Conservation (phyloP, 352 stramenopile genomes). For the Globisporangium iwayamae region DNA sequence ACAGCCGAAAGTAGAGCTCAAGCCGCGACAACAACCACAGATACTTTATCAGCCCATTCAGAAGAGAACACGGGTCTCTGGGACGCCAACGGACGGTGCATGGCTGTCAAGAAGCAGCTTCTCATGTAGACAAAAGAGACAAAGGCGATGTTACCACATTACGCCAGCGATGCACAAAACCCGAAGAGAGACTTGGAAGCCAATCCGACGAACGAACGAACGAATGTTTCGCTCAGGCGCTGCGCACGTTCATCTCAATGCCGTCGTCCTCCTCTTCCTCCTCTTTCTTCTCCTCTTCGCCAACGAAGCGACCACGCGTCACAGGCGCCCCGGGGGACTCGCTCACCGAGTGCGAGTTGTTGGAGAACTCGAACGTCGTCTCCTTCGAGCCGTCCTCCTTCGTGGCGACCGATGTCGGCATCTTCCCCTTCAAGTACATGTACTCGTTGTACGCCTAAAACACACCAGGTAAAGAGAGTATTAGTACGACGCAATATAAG, state of each 20-base stretch:
- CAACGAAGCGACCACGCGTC: background rate
- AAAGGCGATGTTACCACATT: background rate
- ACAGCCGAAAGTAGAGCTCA: background rate
- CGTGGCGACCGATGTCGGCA: conserved; percentile 49
- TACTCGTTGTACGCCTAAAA: conserved; percentile 67
- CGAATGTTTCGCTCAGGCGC: conserved; percentile 16
- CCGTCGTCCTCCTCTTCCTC: conserved; percentile 27
- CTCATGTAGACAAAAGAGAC: conserved; percentile 4
- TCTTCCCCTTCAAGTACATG: conserved; percentile 77
- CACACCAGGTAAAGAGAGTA: background rate
- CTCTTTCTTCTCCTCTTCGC: conserved; percentile 26
- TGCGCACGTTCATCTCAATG: conserved; percentile 32
- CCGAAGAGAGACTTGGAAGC: background rate
- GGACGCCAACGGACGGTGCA: background rate
- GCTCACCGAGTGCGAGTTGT: conserved; percentile 36
- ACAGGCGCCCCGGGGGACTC: conserved; percentile 17
- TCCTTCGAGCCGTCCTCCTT: conserved; percentile 62
- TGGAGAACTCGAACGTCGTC: conserved; percentile 77
- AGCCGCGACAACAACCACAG: background rate
- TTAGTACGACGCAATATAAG: background rate
- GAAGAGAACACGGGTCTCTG: conserved; percentile 1
- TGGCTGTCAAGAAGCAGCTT: conserved; percentile 2
- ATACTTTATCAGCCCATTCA: background rate
- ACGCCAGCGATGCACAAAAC: background rate
- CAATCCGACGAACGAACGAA: background rate